phyloP scores from a whole-genome alignment of 495 filamentous ascomycete genomes.

The Neurospora sp. region DNA sequence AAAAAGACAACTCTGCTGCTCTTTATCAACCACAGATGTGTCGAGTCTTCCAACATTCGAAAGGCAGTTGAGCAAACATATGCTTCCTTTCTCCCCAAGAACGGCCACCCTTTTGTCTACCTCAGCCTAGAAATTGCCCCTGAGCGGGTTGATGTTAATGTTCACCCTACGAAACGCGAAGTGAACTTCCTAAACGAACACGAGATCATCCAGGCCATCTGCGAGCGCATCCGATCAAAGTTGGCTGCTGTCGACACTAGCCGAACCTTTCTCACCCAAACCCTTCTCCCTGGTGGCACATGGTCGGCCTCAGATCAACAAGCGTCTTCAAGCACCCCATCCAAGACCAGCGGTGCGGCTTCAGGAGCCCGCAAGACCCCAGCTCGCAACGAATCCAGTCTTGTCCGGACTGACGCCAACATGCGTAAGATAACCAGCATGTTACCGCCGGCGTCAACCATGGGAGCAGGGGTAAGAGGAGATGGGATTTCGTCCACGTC shows the following conservation, averaged over 20 bases:
- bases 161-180: conserved; percentile 95
- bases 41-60: conserved; percentile 83
- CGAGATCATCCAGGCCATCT: conserved; percentile 85
- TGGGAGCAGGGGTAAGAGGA: background rate
- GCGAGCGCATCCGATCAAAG: conserved; percentile 66
- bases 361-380: conserved; percentile 22
- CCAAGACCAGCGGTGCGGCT: conserved; percentile 30
- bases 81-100: conserved; percentile 81
- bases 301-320: conserved; percentile 26
- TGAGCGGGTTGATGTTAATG: conserved; percentile 88
- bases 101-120: conserved; percentile 89
- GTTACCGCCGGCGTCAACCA: conserved; percentile 45
- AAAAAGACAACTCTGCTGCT: conserved; percentile 84
- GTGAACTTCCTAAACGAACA: conserved; percentile 98
- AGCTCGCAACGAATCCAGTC: conserved; percentile 72
- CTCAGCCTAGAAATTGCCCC: conserved; percentile 91
- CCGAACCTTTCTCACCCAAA: conserved; percentile 89
- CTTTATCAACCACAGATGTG: conserved; percentile 97
- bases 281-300: conserved; percentile 61
- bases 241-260: conserved; percentile 88
- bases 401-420: conserved; percentile 84
- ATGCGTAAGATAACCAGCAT: conserved; percentile 94
- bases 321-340: conserved; percentile 16
- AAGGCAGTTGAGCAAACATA: conserved; percentile 91
- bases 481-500: background rate